phyloP scores from a whole-genome alignment of 2,329 filamentous ascomycete genomes.

The Paracorniculantispora psalliotae region DNA sequence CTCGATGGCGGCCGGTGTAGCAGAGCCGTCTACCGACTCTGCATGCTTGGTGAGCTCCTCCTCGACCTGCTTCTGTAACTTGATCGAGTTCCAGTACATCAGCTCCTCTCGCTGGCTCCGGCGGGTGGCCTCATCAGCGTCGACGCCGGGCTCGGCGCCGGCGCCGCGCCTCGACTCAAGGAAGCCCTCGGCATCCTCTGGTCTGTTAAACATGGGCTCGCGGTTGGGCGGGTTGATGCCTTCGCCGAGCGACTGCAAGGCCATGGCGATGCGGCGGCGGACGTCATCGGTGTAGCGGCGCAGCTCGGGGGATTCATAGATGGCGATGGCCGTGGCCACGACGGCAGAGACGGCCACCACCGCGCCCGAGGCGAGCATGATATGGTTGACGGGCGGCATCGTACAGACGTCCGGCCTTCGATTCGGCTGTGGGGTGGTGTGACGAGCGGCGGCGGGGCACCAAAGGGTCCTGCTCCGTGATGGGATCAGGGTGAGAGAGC shows the following conservation, averaged over 20 bases:
- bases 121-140: constrained; percentile 58
- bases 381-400: constrained; percentile 54
- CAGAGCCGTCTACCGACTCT: constrained; percentile 9
- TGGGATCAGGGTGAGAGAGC: background rate
- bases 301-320: constrained; percentile 61
- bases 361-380: constrained; percentile 51
- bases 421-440: background rate
- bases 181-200: constrained; percentile 62
- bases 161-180: constrained; percentile 44
- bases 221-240: constrained; percentile 44
- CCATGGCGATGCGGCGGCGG: constrained; percentile 56
- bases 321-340: constrained; percentile 52
- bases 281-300: constrained; percentile 57
- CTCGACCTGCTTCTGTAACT: constrained; percentile 42
- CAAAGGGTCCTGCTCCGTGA: background rate
- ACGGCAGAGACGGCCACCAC: constrained; percentile 53
- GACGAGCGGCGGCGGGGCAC: background rate
- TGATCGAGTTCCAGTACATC: constrained; percentile 59
- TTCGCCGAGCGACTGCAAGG: constrained; percentile 55
- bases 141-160: constrained; percentile 44
- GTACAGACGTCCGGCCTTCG: constrained; percentile 11
- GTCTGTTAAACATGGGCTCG: constrained; percentile 58
- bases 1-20: constrained; percentile 16
- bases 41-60: constrained; percentile 19
- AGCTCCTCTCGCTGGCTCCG: constrained; percentile 59